phyloP scores from a whole-genome alignment of 257 asterid species.

The Orobanche coerulescens region DNA sequence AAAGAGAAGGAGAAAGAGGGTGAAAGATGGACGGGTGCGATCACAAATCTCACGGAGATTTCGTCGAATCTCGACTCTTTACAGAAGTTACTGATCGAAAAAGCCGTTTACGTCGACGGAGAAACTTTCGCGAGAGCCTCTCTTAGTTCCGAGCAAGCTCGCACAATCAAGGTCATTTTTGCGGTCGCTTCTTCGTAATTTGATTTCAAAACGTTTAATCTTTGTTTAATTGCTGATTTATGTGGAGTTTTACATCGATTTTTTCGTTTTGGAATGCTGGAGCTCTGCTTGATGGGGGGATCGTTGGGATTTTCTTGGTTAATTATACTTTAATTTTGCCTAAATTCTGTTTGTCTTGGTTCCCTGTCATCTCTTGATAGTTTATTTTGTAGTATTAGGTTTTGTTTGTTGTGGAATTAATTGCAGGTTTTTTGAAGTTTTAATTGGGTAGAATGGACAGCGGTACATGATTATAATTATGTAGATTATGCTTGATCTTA shows the following conservation, averaged over 20 bases:
- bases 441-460: background rate
- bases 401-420: background rate
- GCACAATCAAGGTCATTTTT: conserved; percentile 64
- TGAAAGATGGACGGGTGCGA: conserved; percentile 91
- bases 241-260: background rate
- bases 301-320: background rate
- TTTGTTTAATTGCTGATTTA: background rate
- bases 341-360: too few relatives aligned
- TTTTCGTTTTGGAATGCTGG: background rate
- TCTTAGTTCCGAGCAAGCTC: conserved; percentile 80
- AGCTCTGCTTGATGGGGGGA: background rate
- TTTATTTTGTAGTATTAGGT: background rate
- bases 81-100: conserved; percentile 59
- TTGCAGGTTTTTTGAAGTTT: background rate
- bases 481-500: background rate
- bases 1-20: conserved; percentile 50
- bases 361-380: too few relatives aligned
- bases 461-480: background rate
- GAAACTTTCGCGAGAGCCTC: conserved; percentile 86
- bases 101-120: conserved; percentile 83
- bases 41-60: conserved; percentile 71
- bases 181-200: background rate
- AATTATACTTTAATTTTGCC: background rate
- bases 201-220: background rate
- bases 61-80: conserved; percentile 73